Conservation (phyloP, 225 moss, liverwort and hornwort species). For the Sphagnum tenellum region DNA sequence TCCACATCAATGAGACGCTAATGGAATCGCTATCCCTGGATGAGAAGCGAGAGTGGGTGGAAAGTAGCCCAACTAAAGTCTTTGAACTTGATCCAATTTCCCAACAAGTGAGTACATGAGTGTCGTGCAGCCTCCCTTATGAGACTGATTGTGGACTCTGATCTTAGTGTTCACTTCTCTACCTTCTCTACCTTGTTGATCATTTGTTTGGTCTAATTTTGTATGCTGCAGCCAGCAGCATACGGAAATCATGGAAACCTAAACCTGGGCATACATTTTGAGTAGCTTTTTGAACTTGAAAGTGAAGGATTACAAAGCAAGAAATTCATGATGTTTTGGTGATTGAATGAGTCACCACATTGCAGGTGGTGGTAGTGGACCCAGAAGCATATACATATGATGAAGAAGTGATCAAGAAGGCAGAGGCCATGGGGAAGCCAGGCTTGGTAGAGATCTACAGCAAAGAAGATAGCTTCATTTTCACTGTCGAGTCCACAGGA, state of each 20-base stretch:
- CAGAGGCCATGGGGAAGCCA: conserved; percentile 98
- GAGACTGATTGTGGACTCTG: too few species aligned
- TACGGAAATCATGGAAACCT: too few species aligned
- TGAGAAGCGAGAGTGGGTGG: conserved; percentile 95
- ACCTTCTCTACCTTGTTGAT: too few species aligned
- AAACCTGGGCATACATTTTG: too few species aligned
- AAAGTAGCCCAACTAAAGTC: conserved; percentile 96
- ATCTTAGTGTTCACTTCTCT: too few species aligned
- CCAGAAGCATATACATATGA: conserved; percentile 94
- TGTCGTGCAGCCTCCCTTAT: too few species aligned
- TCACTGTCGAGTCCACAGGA: conserved; percentile 94
- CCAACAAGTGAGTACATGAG: conserved; percentile 50
- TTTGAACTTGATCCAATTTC: conserved; percentile 81
- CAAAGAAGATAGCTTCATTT: conserved; percentile 95
- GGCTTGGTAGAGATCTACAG: conserved; percentile 87
- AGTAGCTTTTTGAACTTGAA: too few species aligned
- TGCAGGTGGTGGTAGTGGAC: conserved; percentile 86
- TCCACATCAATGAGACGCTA: conserved; percentile 83
- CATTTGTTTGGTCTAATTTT: too few species aligned
- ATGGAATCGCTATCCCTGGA: conserved; percentile 83
- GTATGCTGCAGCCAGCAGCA: too few species aligned
- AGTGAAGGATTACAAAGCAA: too few species aligned
- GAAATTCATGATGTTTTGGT: too few species aligned
- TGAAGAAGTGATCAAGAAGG: conserved; percentile 94
- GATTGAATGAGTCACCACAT: background rate